These are phyloP conservation scores for Ceratocystiopsis sp. DNA, from an alignment of 2,329 filamentous ascomycete species.

Conservation along the genomic window DNA sequence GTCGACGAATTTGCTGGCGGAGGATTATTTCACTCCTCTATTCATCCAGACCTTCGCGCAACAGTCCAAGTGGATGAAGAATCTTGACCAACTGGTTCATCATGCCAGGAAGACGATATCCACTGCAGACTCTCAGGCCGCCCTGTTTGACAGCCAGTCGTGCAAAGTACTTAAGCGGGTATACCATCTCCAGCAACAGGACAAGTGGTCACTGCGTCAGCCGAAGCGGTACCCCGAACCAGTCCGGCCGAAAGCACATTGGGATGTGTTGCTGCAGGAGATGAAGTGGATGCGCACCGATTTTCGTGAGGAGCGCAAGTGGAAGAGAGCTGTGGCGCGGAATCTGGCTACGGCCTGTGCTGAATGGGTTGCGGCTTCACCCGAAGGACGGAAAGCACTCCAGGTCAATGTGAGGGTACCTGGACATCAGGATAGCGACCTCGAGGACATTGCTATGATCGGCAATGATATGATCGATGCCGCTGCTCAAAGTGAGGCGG, in stretches of 20 bases:
- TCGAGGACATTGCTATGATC: conserved; percentile 7
- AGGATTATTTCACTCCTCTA: conserved; percentile 47
- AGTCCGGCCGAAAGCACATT: conserved; percentile 56
- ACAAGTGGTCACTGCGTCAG: conserved; percentile 86
- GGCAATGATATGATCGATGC: conserved; percentile 10
- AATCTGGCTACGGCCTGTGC: conserved; percentile 71
- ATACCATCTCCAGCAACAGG: conserved; percentile 76
- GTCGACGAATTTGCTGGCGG: conserved; percentile 27
- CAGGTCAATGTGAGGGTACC: conserved; percentile 46
- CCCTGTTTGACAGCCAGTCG: conserved; percentile 72
- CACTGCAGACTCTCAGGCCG: conserved; percentile 67
- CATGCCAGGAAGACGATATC: conserved; percentile 81
- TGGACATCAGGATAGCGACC: conserved; percentile 12
- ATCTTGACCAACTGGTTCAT: conserved; percentile 54
- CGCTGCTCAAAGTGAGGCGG: not conserved
- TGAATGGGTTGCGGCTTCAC: conserved; percentile 54
- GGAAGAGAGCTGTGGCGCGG: conserved; percentile 70
- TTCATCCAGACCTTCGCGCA: conserved; percentile 42
- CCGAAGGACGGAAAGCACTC: conserved; percentile 46
- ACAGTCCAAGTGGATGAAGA: conserved; percentile 41
- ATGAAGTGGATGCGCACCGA: conserved; percentile 98
- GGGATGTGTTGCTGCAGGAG: conserved; percentile 75
- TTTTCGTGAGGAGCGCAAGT: conserved; percentile 84
- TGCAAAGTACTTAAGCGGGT: conserved; percentile 74
- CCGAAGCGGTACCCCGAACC: conserved; percentile 74